phyloP scores from a whole-genome alignment of 2,329 filamentous ascomycete species.

The Hypoxylon sp. region DNA sequence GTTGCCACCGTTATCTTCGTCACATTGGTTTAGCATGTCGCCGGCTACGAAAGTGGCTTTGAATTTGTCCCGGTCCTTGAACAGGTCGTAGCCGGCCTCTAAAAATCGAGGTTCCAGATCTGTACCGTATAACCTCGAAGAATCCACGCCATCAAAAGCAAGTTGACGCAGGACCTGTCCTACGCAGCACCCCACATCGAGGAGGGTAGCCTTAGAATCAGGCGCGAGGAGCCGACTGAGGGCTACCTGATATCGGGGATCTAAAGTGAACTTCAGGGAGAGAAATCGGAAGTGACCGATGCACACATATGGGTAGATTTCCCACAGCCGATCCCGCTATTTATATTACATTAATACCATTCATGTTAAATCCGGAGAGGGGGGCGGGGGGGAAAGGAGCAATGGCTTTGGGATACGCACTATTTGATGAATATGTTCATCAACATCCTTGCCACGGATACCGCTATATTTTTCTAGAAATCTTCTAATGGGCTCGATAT shows the following conservation, averaged over 20 bases:
- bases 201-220: slow-evolving; percentile 59
- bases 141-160: slow-evolving; percentile 64
- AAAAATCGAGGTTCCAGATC: slow-evolving; percentile 67
- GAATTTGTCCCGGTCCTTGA: slow-evolving; percentile 68
- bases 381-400: too few species aligned
- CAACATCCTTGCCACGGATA: slow-evolving; percentile 49
- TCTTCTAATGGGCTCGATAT: slow-evolving; percentile 48
- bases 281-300: slow-evolving; percentile 68
- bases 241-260: slow-evolving; percentile 61
- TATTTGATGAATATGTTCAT: slow-evolving; percentile 50
- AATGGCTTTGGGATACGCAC: slow-evolving; percentile 39
- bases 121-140: slow-evolving; percentile 64
- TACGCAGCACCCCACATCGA: slow-evolving; percentile 67
- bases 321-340: slow-evolving; percentile 65
- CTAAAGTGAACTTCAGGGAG: slow-evolving; percentile 59
- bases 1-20: slow-evolving; percentile 55
- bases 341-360: slow-evolving; percentile 1
- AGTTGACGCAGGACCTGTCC: slow-evolving; percentile 67
- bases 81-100: slow-evolving; percentile 74
- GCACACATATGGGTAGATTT: slow-evolving; percentile 61
- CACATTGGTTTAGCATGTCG: slow-evolving; percentile 59
- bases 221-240: slow-evolving; percentile 60
- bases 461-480: slow-evolving; percentile 53
- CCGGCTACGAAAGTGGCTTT: slow-evolving; percentile 65
- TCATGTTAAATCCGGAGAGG: not conserved